Conservation (phyloP, 805 yeast genomes). For the Cyberlindnera maclurae region DNA sequence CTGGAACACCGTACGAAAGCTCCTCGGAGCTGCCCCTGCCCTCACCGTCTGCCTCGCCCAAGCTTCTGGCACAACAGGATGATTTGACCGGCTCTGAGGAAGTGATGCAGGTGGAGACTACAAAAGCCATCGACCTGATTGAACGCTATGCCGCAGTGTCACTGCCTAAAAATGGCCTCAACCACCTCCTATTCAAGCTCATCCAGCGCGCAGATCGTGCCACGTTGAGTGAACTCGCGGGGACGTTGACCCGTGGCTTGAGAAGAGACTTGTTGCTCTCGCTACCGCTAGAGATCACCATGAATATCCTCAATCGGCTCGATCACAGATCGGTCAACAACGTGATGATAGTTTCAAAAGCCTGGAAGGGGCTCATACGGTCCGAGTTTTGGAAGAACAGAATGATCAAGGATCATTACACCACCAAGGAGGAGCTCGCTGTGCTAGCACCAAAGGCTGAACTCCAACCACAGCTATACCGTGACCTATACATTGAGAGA, state of each 20-base stretch:
- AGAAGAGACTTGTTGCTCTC: constrained; percentile 64
- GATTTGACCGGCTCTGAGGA: constrained; percentile 9
- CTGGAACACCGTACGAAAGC: constrained; percentile 2
- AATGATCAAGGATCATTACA: constrained; percentile 53
- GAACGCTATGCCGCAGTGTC: constrained; percentile 11
- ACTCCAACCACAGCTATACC: constrained; percentile 7
- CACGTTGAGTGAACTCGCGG: constrained; percentile 53
- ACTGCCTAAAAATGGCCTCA: constrained; percentile 39
- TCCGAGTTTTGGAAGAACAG: constrained; percentile 65
- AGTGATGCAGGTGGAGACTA: constrained; percentile 5
- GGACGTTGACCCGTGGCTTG: constrained; percentile 45
- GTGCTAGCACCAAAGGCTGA: constrained; percentile 15
- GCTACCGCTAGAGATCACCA: constrained; percentile 70
- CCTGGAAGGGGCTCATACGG: constrained; percentile 64
- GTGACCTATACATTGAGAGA: constrained; percentile 15
- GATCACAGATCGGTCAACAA: constrained; percentile 56
- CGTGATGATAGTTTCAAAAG: constrained; percentile 55
- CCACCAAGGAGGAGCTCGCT: constrained; percentile 39
- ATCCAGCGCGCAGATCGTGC: constrained; percentile 52
- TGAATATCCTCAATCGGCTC: constrained; percentile 55
- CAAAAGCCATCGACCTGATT: constrained; percentile 8
- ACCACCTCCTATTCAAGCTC: constrained; percentile 45
- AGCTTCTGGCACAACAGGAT: constrained; percentile 25
- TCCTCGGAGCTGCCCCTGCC: constrained; percentile 49
- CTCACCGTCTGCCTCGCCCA: constrained; percentile 61